Evolutionary conservation across 139 green algal genomes (phyloP), one percentile per base, ranked within the genome.

Genomic region (Desmodesmus armatus): DNA sequence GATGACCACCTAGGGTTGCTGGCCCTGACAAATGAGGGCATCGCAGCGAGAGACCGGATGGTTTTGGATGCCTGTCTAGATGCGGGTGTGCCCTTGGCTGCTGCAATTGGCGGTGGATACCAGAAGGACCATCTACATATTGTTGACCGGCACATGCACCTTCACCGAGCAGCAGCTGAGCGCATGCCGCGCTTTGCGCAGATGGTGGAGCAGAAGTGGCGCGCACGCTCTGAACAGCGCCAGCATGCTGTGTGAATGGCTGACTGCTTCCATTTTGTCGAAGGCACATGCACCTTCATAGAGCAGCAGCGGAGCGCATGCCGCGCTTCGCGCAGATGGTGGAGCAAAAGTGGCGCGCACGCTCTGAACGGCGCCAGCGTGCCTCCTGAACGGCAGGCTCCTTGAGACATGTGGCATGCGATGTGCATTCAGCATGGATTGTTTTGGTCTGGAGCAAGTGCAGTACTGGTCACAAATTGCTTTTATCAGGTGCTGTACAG

Each of bases 61-160:
- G 91, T 93, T 19, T 76, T 94, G 23, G 25, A 15, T 25, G 21
- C 60, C 0, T 94, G 90, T 65, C 74, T 60, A 3, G 78, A 60
- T 9, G 37, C 41, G 17, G 81, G 87, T 5, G 88, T 90, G 0
- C 90, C 90, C 2, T 70, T 94, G 62, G 86, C 84, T 5, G 76
- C 35, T 53, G 90, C 90, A 9, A 93, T 94, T 43, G 91, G 91
- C 21, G 91, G 91, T 4, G 91, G 91, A 1, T 94, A 94, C 75
- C 29, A 84, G 35, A 44, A 43, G 73, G 71, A 92, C 60, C 90
- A 93, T 35, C 47, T 41, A 15, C 37, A 58, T 25, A 88, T 94
- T 3, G 91, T 93, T 29, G 63, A 88, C 2, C 65, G 90, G 29
- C 91, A 94, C 37, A 33, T 90, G 35, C 82, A 83, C 31, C 66